Conservation (phyloP, 345 rosid genomes). For the Turritis glabra region DNA sequence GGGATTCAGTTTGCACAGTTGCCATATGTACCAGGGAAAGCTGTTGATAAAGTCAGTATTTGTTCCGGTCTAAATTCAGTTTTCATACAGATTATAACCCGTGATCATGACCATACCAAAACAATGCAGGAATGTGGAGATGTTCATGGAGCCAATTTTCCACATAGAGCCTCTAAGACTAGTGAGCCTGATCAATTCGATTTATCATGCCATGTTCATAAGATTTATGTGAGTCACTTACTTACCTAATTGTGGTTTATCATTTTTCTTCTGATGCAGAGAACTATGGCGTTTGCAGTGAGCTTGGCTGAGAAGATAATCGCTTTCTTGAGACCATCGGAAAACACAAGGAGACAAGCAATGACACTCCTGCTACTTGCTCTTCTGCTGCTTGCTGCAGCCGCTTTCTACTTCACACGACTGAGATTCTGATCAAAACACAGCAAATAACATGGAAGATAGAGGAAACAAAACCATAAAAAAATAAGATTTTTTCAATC, state of each 20-base stretch:
- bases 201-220: conserved; percentile 1
- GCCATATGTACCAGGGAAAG: conserved; percentile 71
- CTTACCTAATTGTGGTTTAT: background rate
- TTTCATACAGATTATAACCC: background rate
- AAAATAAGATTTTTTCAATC: background rate
- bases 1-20: conserved; percentile 68
- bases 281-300: conserved; percentile 41
- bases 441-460: conserved; percentile 2
- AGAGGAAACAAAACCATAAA: background rate
- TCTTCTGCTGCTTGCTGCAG: conserved; percentile 34
- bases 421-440: conserved; percentile 6
- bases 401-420: conserved; percentile 35
- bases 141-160: conserved; percentile 78
- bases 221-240: background rate
- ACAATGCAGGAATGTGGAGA: conserved; percentile 67
- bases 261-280: conserved; percentile 38
- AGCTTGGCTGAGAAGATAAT: conserved; percentile 40
- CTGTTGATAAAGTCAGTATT: conserved; percentile 55
- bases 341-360: conserved; percentile 30
- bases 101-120: conserved; percentile 12
- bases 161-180: conserved; percentile 57
- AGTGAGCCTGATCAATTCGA: conserved; percentile 41
- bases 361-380: conserved; percentile 1
- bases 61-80: background rate
- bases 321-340: conserved; percentile 14